phyloP scores from a whole-genome alignment of 768 basidiomycete species.

The Aureoboletus auriporus region DNA sequence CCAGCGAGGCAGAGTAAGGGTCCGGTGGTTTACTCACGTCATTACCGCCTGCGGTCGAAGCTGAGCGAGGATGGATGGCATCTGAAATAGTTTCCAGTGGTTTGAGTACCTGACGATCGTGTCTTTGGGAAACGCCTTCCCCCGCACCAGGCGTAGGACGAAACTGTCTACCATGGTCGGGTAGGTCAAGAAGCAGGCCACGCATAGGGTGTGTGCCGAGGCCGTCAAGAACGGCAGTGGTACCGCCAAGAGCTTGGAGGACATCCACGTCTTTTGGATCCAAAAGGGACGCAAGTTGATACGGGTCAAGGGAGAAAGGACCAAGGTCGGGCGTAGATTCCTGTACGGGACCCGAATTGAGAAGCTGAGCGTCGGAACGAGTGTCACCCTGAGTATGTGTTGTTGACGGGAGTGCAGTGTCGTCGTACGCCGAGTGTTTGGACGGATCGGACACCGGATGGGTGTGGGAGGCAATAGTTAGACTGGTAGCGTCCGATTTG shows the following conservation, averaged over 20 bases:
- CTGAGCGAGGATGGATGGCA: constrained; percentile 4
- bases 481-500: constrained; percentile 31
- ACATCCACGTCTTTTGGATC: constrained; percentile 81
- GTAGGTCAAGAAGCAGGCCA: constrained; percentile 34
- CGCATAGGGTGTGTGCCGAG: constrained; percentile 62
- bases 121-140: constrained; percentile 30
- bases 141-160: constrained; percentile 26
- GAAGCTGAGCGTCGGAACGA: constrained; percentile 16
- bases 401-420: constrained; percentile 11
- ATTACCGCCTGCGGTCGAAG: constrained; percentile 7
- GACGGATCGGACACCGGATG: constrained; percentile 38
- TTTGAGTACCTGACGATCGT: constrained; percentile 17
- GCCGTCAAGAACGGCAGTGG: constrained; percentile 58
- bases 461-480: constrained; percentile 33
- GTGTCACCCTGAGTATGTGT: constrained; percentile 22
- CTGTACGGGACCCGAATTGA: constrained; percentile 28
- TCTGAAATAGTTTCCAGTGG: background rate
- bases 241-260: constrained; percentile 70
- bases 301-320: constrained; percentile 74
- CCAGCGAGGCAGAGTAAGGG: constrained; percentile 41
- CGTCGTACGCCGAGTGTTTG: constrained; percentile 13
- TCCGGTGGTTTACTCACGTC: constrained; percentile 2
- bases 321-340: constrained; percentile 50
- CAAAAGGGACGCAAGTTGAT: constrained; percentile 75
- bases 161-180: constrained; percentile 2